Evolutionary conservation across 1,284 basidiomycete species (phyloP).

Genomic region (Malassezia cuniculi): DNA sequence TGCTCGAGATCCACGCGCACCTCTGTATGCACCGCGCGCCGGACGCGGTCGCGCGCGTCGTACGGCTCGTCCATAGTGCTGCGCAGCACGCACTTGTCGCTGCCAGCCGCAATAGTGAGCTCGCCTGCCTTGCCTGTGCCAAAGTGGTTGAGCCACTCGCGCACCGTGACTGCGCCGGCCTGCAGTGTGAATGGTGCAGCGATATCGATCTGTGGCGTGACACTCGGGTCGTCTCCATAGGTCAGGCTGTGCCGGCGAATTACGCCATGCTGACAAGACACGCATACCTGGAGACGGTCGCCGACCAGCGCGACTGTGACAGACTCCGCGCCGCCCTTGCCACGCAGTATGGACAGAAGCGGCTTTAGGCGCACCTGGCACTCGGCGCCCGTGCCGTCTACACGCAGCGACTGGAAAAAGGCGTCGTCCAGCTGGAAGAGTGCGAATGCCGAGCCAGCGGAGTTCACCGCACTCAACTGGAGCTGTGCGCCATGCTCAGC

Average conservation of each 20-base stretch:
- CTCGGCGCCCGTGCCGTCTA: constrained; percentile 12
- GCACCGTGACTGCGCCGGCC: constrained; percentile 15
- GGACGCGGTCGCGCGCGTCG: constrained; percentile 2
- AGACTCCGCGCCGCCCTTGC: constrained; percentile 10
- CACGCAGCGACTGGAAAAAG: constrained; percentile 22
- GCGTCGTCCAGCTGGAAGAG: constrained; percentile 23
- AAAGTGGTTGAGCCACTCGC: constrained; percentile 31
- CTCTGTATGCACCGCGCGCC: constrained; percentile 22
- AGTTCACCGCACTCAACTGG: constrained; percentile 30
- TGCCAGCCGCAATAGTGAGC: too few relatives aligned
- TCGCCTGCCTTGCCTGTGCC: constrained; percentile 20
- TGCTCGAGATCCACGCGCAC: constrained; percentile 20
- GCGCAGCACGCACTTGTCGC: constrained; percentile 17
- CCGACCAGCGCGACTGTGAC: neutral
- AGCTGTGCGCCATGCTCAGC: constrained; percentile 14
- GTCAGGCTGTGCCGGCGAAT: constrained; percentile 20
- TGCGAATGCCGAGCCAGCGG: constrained; percentile 33
- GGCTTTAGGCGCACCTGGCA: constrained; percentile 26
- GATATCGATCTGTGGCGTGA: constrained; percentile 21
- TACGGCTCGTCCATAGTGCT: constrained; percentile 16
- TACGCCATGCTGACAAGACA: constrained; percentile 5
- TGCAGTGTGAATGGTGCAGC: constrained; percentile 20
- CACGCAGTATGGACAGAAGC: constrained; percentile 24
- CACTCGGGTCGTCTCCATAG: constrained; percentile 22
- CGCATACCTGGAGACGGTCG: neutral